A percentile compares a stretch with the other conserved stretches of the same genome.
Evolutionary conservation across 768 basidiomycete genomes (phyloP).

Genomic region (Pisolithus orientalis): DNA sequence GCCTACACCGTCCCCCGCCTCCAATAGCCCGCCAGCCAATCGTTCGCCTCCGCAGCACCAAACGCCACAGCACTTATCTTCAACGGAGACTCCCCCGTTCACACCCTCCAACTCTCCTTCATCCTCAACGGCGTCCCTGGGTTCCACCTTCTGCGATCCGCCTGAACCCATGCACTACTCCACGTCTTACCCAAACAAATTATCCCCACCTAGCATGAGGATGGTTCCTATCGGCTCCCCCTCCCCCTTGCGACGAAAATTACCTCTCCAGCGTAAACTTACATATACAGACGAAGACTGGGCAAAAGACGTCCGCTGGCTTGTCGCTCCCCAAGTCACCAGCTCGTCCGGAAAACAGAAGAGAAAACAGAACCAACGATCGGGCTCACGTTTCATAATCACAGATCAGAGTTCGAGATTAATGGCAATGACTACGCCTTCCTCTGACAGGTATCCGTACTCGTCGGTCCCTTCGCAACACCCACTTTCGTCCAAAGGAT

Average conservation of each 20-base stretch:
- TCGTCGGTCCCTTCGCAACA: conserved; percentile 9
- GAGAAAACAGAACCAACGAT: conserved; percentile 10
- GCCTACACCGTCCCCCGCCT: conserved; percentile 48
- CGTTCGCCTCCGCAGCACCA: conserved; percentile 18
- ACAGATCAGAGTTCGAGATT: neutral
- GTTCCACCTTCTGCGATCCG: conserved; percentile 13
- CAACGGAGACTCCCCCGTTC: conserved; percentile 12
- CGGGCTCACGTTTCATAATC: neutral
- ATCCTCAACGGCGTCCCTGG: conserved; percentile 23
- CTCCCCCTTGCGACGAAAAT: conserved; percentile 4
- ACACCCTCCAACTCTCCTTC: conserved; percentile 21
- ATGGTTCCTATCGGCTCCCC: conserved; percentile 12
- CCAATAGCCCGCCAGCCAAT: conserved; percentile 35
- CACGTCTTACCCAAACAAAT: conserved; percentile 23
- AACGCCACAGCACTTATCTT: conserved; percentile 12
- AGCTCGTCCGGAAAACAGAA: conserved; percentile 10
- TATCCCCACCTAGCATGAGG: conserved; percentile 7
- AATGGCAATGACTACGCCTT: neutral
- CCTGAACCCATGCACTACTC: conserved; percentile 32
- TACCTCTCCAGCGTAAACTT: conserved; percentile 19
- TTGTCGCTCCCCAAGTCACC: conserved; percentile 33
- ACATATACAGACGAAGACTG: conserved; percentile 54
- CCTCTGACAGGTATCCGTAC: neutral
- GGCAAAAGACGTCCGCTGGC: conserved; percentile 65
- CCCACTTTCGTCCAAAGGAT: conserved; percentile 16